Percentiles rank a stretch among this genome's conserved stretches.
phyloP scores from a whole-genome alignment of 2,329 filamentous ascomycete genomes.

The Hirsutella thompsonii region DNA sequence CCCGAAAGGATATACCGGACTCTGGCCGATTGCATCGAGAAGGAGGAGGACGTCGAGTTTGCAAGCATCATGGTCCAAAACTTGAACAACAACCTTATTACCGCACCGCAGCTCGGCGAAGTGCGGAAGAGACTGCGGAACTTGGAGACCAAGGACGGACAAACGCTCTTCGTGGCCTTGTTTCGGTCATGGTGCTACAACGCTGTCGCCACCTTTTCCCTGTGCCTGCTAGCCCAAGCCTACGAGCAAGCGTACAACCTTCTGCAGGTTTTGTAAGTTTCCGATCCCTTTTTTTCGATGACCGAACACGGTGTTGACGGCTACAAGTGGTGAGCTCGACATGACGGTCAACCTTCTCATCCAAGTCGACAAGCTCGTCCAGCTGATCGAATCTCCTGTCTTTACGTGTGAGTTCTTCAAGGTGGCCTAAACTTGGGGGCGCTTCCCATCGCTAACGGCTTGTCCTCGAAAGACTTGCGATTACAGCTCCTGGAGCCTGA shows the following conservation, averaged over 20 bases:
- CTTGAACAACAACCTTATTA: slow-evolving; percentile 97
- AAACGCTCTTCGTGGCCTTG: slow-evolving; percentile 85
- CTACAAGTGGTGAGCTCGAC: slow-evolving; percentile 72
- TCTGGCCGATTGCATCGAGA: slow-evolving; percentile 90
- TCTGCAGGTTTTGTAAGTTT: slow-evolving; percentile 86
- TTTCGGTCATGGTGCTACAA: slow-evolving; percentile 99
- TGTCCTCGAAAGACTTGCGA: slow-evolving; percentile 56
- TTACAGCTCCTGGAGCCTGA: slow-evolving; percentile 93
- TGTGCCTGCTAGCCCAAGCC: slow-evolving; percentile 89
- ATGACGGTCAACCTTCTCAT: slow-evolving; percentile 99
- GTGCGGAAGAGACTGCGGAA: slow-evolving; percentile 83
- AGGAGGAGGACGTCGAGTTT: slow-evolving; percentile 96
- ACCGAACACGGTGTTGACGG: not conserved
- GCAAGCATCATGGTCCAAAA: slow-evolving; percentile 99
- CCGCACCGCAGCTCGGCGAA: slow-evolving; percentile 84
- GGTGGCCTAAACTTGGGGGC: not conserved
- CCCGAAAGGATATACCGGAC: slow-evolving; percentile 93
- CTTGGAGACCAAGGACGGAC: slow-evolving; percentile 85
- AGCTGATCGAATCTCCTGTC: slow-evolving; percentile 90
- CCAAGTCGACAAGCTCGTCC: slow-evolving; percentile 96
- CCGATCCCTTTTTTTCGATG: not conserved
- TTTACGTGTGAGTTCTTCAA: slow-evolving; percentile 65
- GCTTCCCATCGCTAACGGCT: not conserved
- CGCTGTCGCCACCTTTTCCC: slow-evolving; percentile 89
- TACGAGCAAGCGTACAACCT: slow-evolving; percentile 97